Percentiles rank a stretch among this genome's conserved stretches.
Conservation (phyloP, 192 early-diverging fungal species). For the Mortierella alpina region DNA sequence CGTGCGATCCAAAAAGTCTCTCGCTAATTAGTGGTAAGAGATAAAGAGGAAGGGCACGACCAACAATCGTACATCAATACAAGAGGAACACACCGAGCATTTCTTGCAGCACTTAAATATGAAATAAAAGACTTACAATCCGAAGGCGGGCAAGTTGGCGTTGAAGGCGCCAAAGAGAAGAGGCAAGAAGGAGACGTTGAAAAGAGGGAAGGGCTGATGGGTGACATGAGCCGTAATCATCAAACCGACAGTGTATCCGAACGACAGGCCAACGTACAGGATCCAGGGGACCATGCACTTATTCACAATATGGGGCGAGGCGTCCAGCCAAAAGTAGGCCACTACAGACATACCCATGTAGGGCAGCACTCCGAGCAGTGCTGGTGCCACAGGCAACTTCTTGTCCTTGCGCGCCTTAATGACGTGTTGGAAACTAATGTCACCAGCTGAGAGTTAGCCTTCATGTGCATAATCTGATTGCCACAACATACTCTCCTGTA, state of each 20-base stretch:
- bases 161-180: conserved; percentile 71
- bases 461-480: not conserved
- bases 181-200: conserved; percentile 73
- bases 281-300: conserved; percentile 78
- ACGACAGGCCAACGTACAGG: conserved; percentile 76
- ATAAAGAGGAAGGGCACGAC: conserved; percentile 12
- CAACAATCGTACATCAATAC: not conserved
- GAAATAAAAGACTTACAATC: conserved; percentile 48
- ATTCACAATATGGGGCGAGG: conserved; percentile 73
- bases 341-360: conserved; percentile 63
- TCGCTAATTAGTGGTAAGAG: conserved; percentile 32
- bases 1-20: conserved; percentile 59
- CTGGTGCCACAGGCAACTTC: conserved; percentile 60
- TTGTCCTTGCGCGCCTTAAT: conserved; percentile 66
- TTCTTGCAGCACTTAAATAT: not conserved
- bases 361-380: conserved; percentile 75
- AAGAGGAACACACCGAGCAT: not conserved
- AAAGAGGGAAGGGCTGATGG: conserved; percentile 84
- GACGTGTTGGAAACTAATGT: conserved; percentile 69
- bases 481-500: not conserved
- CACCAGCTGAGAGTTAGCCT: not conserved
- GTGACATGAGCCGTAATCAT: conserved; percentile 91
- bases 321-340: conserved; percentile 73
- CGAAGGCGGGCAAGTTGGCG: conserved; percentile 61
- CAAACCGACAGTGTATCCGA: conserved; percentile 84